phyloP scores from a whole-genome alignment of 176 grass and related monocot species.

The Thinopyrum elongatum region DNA sequence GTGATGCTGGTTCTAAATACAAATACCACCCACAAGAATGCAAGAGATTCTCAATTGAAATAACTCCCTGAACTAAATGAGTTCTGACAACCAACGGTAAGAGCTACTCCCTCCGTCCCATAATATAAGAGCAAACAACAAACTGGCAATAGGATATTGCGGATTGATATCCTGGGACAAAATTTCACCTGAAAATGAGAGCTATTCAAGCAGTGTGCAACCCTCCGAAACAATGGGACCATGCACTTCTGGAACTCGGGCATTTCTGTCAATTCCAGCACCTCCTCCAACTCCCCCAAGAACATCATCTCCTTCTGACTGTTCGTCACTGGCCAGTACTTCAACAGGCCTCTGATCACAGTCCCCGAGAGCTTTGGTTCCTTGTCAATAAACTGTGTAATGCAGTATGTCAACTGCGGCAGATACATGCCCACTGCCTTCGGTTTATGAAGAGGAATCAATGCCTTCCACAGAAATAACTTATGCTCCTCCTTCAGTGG shows the following conservation, averaged over 20 bases:
- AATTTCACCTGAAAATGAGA: conserved; percentile 88
- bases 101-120: background rate
- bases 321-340: conserved; percentile 91
- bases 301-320: conserved; percentile 99
- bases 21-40: background rate
- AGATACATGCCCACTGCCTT: conserved; percentile 67
- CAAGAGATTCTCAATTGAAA: background rate
- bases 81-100: background rate
- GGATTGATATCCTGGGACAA: background rate
- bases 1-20: background rate
- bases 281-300: conserved; percentile 89
- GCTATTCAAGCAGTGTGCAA: conserved; percentile 77
- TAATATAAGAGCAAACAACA: background rate
- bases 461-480: conserved; percentile 74
- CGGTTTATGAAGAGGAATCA: conserved; percentile 82
- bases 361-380: conserved; percentile 75
- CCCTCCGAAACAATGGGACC: conserved; percentile 69
- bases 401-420: conserved; percentile 79
- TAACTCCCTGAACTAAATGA: conserved; percentile 12
- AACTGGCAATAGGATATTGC: background rate
- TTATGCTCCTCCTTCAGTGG: conserved; percentile 91
- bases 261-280: conserved; percentile 77
- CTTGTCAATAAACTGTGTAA: conserved; percentile 85
- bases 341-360: conserved; percentile 83
- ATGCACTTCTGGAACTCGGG: conserved; percentile 81